phyloP scores from a whole-genome alignment of 805 yeast species.

The Scheffersomyces coipomensis region DNA sequence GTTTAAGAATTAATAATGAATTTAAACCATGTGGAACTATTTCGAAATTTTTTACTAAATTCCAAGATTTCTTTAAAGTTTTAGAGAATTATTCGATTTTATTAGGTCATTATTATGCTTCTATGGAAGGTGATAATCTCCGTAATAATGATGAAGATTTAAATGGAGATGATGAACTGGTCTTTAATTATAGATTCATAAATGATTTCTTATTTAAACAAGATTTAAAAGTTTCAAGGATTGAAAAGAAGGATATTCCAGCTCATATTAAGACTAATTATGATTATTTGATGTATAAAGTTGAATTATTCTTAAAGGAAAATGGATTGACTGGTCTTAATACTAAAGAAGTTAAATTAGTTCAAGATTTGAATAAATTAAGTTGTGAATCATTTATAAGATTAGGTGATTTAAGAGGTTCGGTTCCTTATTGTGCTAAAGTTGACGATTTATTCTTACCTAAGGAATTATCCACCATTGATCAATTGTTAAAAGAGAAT shows the following conservation, averaged over 20 bases:
- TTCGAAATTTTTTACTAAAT: conserved; percentile 52
- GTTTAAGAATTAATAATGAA: conserved; percentile 79
- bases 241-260: conserved; percentile 22
- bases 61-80: conserved; percentile 36
- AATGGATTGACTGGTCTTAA: neutral
- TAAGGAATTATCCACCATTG: conserved; percentile 33
- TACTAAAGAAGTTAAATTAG: conserved; percentile 17
- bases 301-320: conserved; percentile 14
- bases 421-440: conserved; percentile 22
- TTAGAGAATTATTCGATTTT: conserved; percentile 46
- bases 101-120: conserved; percentile 22
- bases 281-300: conserved; percentile 39
- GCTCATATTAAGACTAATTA: conserved; percentile 39
- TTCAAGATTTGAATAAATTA: conserved; percentile 31
- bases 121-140: conserved; percentile 23
- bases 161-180: neutral
- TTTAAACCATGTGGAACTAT: conserved; percentile 53
- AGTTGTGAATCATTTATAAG: conserved; percentile 40
- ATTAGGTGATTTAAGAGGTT: conserved; percentile 16
- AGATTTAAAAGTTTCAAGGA: conserved; percentile 23
- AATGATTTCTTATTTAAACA: conserved; percentile 24
- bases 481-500: conserved; percentile 28
- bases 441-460: conserved; percentile 37
- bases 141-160: conserved; percentile 14
- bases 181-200: conserved; percentile 20